These are phyloP conservation scores for Aspergillus tubingensis DNA, from an alignment of 2,329 filamentous ascomycete species.

Conservation along the genomic window DNA sequence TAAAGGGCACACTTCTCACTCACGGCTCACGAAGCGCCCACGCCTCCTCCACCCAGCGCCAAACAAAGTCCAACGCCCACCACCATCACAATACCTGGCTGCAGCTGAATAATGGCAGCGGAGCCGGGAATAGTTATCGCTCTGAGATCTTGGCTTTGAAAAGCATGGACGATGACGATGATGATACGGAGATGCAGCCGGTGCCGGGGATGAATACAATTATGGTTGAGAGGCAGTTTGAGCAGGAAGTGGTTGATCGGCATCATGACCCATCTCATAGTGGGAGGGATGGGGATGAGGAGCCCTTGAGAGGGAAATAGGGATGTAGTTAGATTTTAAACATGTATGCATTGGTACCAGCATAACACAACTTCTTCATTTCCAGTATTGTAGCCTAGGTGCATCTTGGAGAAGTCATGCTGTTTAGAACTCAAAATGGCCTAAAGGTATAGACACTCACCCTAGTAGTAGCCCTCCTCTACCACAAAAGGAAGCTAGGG, in stretches of 20 bases:
- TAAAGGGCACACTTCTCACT: background rate
- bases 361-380: no score
- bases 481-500: no score
- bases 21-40: background rate
- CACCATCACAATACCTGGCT: background rate
- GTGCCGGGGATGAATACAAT: background rate
- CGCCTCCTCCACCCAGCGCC: background rate
- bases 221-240: conserved; percentile 1
- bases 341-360: no score
- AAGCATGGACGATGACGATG: background rate
- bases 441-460: no score
- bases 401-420: no score
- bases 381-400: no score
- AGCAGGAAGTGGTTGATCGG: background rate
- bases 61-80: background rate
- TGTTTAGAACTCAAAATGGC: no score
- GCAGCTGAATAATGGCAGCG: background rate
- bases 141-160: background rate
- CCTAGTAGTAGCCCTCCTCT: no score
- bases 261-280: background rate
- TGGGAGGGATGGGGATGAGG: background rate
- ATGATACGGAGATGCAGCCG: background rate
- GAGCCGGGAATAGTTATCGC: background rate
- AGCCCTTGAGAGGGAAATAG: background rate
- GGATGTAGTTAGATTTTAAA: background rate